Evolutionary conservation across 257 asterid species (phyloP), one percentile per base, ranked within the genome.

Genomic region (Haberlea rhodopensis): DNA sequence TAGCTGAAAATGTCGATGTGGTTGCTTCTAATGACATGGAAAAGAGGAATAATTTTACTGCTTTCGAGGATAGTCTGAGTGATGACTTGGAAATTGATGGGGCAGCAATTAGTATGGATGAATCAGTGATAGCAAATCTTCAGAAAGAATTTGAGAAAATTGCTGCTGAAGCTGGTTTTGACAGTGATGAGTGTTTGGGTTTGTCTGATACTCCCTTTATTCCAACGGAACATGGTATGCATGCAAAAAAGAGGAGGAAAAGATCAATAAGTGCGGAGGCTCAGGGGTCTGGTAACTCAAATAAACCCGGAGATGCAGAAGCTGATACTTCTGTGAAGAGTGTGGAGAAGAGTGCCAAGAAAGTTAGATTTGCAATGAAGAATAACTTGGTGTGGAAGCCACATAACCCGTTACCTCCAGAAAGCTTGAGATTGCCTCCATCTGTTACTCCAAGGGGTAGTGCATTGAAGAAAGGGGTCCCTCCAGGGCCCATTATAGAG

Each of bases 391-490:
- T 87, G 5, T 90, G 97, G 97, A 94, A 84, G 73, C 92, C 97
- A 51, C 85, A 81, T 70, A 86, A 72, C 74, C 99, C 97, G 40
- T 46, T 94, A 87, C 99, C 99, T 60, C 96, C 99, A 1, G 95
- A 94, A 29, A 83, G 85, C 64, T 71, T 90, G 79, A 80, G 99
- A 55, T 53, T 94, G 71, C 99, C 99, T 1, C 99, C 99, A 25
- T 81, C 95, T 20, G 87, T 80, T 57, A 85, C 97, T 65, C 99
- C 99, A 2, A 80, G 99, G 62, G 97, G 96, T 48, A 94, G 97
- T 70, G 99, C 99, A 0, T 79, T 94, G 69, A 94, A 90, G 87
- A 90, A 94, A 78, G 99, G 99, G 4, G 89, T 90, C 8, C 92
- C 84, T 43, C 87, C 99, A 0, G 96, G 97, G 32, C 99, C 99